phyloP scores from a whole-genome alignment of 2,329 filamentous ascomycete species.

The Nemania bipapillata region DNA sequence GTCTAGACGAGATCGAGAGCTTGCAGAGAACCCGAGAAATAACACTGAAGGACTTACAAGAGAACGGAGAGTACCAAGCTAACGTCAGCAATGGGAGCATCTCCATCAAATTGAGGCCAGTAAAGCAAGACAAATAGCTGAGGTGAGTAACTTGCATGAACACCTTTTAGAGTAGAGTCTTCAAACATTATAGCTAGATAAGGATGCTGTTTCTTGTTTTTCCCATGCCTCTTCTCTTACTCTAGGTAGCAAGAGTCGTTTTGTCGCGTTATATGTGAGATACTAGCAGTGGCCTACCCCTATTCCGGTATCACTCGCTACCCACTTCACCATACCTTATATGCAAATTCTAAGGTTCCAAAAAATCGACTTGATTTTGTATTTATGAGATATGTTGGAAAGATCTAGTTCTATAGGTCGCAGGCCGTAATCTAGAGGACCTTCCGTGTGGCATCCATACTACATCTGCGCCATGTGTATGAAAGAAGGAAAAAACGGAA shows the following conservation, averaged over 20 bases:
- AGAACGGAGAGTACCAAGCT: conserved; percentile 38
- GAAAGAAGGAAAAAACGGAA: not conserved
- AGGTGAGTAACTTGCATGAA: not conserved
- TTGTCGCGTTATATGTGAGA: too few relatives aligned
- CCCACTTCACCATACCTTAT: too few relatives aligned
- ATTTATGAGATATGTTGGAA: too few relatives aligned
- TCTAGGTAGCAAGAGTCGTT: too few relatives aligned
- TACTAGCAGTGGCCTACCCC: too few relatives aligned
- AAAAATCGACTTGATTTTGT: too few relatives aligned
- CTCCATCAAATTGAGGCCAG: conserved; percentile 28
- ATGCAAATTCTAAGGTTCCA: too few relatives aligned
- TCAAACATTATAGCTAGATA: not conserved
- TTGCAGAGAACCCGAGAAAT: conserved; percentile 66
- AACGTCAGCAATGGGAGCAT: conserved; percentile 19
- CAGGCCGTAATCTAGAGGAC: not conserved
- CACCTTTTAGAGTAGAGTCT: not conserved
- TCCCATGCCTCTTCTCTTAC: too few relatives aligned
- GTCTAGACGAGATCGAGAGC: conserved; percentile 65
- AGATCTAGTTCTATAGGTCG: not conserved
- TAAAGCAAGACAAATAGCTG: not conserved
- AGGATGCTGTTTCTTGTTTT: not conserved
- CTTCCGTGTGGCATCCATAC: not conserved
- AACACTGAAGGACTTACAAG: conserved; percentile 60
- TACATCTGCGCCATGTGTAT: not conserved
- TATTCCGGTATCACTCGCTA: too few relatives aligned